These are phyloP conservation scores for Tephrocybe sp. DNA, from an alignment of 768 basidiomycete species.

Conservation along the genomic window DNA sequence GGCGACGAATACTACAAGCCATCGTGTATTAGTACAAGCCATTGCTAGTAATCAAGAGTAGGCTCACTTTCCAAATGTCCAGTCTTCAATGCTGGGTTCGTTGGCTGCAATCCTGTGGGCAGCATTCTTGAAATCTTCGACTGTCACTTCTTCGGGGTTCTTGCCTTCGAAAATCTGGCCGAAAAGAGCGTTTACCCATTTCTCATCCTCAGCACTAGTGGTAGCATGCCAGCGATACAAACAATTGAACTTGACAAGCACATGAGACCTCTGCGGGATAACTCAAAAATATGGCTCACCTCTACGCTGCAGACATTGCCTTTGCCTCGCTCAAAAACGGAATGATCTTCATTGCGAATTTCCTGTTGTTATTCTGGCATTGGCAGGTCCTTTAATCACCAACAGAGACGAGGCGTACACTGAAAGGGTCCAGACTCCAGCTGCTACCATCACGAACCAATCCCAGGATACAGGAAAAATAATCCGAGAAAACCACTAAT, in stretches of 20 bases:
- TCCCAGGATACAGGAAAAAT: conserved; percentile 80
- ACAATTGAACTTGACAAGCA: conserved; percentile 64
- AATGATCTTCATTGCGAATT: conserved; percentile 60
- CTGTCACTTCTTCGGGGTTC: conserved; percentile 40
- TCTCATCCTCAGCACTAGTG: conserved; percentile 66
- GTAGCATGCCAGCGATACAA: conserved; percentile 86
- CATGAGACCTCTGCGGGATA: background rate
- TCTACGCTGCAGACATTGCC: conserved; percentile 85
- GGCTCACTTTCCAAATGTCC: conserved; percentile 65
- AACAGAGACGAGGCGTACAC: conserved; percentile 32
- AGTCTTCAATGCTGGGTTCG: conserved; percentile 50
- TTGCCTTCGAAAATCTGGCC: conserved; percentile 51
- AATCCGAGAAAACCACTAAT: conserved; percentile 74
- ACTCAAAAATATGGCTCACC: conserved; percentile 32
- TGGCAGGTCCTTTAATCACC: background rate
- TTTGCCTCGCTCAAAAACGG: conserved; percentile 72
- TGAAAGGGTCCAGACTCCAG: conserved; percentile 79
- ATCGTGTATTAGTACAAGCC: background rate
- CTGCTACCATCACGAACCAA: conserved; percentile 68
- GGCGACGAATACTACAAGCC: conserved; percentile 51
- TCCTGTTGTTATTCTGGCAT: conserved; percentile 36
- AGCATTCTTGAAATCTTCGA: conserved; percentile 49
- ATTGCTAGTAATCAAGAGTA: background rate
- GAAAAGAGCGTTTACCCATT: conserved; percentile 59
- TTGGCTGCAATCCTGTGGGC: conserved; percentile 33